Percentiles rank a stretch among this genome's conserved stretches.
These are phyloP conservation scores for Candida krabiensis DNA, from an alignment of 805 yeast species.

Conservation along the genomic window DNA sequence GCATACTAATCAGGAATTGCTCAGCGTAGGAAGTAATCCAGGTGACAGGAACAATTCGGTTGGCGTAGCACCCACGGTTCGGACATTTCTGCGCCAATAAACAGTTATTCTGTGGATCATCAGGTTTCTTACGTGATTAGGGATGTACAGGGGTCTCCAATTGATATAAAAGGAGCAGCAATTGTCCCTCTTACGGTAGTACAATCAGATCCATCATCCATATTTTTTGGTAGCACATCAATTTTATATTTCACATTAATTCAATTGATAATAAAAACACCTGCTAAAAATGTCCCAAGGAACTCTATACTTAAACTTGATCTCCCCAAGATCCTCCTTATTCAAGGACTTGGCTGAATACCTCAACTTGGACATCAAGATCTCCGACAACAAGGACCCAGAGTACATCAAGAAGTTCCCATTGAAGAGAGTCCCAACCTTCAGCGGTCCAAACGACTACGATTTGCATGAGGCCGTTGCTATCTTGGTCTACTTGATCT, in stretches of 20 bases:
- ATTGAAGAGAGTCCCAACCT: conserved; percentile 61
- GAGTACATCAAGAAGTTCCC: conserved; percentile 56
- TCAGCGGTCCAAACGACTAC: conserved; percentile 62
- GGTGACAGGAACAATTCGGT: too few relatives aligned
- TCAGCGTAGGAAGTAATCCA: too few relatives aligned
- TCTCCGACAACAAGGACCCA: conserved; percentile 41
- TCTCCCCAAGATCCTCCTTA: conserved; percentile 35
- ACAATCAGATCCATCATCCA: not conserved
- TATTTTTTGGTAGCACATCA: not conserved
- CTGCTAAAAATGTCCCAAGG: conserved; percentile 9
- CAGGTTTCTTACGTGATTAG: too few relatives aligned
- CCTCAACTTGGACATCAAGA: conserved; percentile 54
- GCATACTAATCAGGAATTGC: too few relatives aligned
- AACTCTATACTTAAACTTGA: conserved; percentile 7
- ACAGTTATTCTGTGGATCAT: too few relatives aligned
- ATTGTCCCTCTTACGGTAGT: not conserved
- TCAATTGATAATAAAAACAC: not conserved
- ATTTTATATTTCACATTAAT: not conserved
- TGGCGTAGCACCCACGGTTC: too few relatives aligned
- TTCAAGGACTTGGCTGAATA: conserved; percentile 52
- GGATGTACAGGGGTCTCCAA: too few relatives aligned
- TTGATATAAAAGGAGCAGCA: not conserved
- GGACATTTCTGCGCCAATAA: too few relatives aligned
- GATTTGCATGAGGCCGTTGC: conserved; percentile 68
- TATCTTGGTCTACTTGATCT: conserved; percentile 44